A percentile compares a stretch with the other conserved stretches of the same genome.
phyloP scores from a whole-genome alignment of 2,329 filamentous ascomycete species.

The Phialophora verrucosa region DNA sequence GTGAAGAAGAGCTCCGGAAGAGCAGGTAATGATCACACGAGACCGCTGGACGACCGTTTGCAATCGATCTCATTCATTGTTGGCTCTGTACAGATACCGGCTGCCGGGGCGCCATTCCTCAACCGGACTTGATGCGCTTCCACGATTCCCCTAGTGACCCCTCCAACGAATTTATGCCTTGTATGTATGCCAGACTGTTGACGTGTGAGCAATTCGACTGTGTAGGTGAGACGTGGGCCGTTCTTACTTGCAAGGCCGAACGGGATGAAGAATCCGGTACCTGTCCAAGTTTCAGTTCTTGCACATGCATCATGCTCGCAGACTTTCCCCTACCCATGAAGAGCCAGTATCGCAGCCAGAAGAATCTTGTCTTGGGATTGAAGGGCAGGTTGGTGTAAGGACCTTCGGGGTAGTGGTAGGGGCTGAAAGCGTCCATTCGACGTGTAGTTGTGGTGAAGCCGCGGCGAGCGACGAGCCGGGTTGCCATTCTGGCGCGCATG shows the following conservation, averaged over 20 bases:
- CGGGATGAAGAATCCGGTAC: slow-evolving; percentile 63
- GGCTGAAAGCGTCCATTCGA: slow-evolving; percentile 64
- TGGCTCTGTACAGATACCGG: slow-evolving; percentile 35
- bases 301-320: slow-evolving; percentile 53
- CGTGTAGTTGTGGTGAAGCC: slow-evolving; percentile 91
- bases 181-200: slow-evolving; percentile 69
- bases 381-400: slow-evolving; percentile 95
- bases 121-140: slow-evolving; percentile 16
- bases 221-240: slow-evolving; percentile 17
- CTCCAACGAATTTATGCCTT: slow-evolving; percentile 57
- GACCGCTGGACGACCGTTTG: slow-evolving; percentile 11
- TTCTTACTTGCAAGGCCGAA: slow-evolving; percentile 69
- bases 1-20: slow-evolving; percentile 1
- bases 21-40: not conserved
- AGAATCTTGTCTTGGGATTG: slow-evolving; percentile 89
- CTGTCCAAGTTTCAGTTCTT: slow-evolving; percentile 46
- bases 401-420: slow-evolving; percentile 98
- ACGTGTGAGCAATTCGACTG: slow-evolving; percentile 39
- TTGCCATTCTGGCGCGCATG: slow-evolving; percentile 68
- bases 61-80: slow-evolving; percentile 21
- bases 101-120: slow-evolving; percentile 27
- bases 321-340: slow-evolving; percentile 60
- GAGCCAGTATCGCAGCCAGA: slow-evolving; percentile 79
- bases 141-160: slow-evolving; percentile 11
- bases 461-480: slow-evolving; percentile 78